phyloP scores from a whole-genome alignment of 2,329 filamentous ascomycete genomes.

The Penicillium concentricum region DNA sequence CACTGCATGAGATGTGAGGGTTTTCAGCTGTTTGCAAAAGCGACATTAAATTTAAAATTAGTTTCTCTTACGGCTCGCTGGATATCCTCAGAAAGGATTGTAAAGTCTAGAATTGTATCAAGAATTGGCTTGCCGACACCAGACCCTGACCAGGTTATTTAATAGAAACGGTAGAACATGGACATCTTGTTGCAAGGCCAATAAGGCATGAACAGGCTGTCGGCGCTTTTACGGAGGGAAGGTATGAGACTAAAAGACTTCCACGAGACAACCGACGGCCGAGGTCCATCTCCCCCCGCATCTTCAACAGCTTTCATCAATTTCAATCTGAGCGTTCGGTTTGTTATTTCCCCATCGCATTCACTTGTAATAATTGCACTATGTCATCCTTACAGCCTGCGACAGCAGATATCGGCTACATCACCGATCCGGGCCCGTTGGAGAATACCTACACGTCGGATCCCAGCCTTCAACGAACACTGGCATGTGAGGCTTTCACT shows the following conservation, averaged over 20 bases:
- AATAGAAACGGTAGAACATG: background rate
- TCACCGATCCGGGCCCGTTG: slow-evolving; percentile 54
- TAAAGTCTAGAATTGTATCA: background rate
- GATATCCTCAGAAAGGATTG: background rate
- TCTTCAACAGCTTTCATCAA: background rate
- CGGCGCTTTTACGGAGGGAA: slow-evolving; percentile 4
- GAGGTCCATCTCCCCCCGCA: slow-evolving; percentile 14
- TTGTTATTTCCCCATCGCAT: background rate
- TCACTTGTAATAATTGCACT: background rate
- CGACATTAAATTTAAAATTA: background rate
- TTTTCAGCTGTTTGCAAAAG: background rate
- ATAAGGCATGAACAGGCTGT: background rate
- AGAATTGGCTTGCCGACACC: too few species aligned
- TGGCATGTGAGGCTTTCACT: slow-evolving; percentile 45
- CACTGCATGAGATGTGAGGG: slow-evolving; percentile 47
- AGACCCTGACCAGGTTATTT: background rate
- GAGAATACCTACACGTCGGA: slow-evolving; percentile 60
- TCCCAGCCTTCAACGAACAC: slow-evolving; percentile 51
- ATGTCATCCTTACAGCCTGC: slow-evolving; percentile 26
- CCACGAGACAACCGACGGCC: slow-evolving; percentile 21
- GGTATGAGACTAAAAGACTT: background rate
- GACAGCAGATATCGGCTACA: slow-evolving; percentile 51
- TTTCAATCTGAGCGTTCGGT: background rate
- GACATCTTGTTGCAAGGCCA: background rate
- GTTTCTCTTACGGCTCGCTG: background rate